Percentiles rank a stretch among this genome's conserved stretches.
These are phyloP conservation scores for Endotrypanum monterogeii DNA, from an alignment of 208 protist species.

Conservation along the genomic window DNA sequence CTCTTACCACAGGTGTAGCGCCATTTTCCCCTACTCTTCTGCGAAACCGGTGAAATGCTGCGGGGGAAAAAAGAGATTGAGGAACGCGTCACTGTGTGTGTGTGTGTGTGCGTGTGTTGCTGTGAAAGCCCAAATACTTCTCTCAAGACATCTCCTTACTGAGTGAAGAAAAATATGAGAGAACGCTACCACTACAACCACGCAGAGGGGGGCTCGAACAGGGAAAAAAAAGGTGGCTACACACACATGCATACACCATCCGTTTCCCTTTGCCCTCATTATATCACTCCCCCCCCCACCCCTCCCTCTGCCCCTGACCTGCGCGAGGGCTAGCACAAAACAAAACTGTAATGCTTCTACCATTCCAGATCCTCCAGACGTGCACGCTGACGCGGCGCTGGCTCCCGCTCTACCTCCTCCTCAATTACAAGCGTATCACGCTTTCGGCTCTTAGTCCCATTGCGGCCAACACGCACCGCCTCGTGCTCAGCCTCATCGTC, in stretches of 20 bases:
- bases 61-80: background rate
- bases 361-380: conserved; percentile 79
- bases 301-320: no score
- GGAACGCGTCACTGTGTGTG: background rate
- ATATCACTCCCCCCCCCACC: background rate
- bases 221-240: background rate
- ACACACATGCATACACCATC: background rate
- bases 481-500: conserved; percentile 65
- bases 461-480: conserved; percentile 22
- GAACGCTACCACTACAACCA: background rate
- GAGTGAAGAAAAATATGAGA: background rate
- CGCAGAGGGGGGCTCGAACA: conserved; percentile 4
- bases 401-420: conserved; percentile 84
- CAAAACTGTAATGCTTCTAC: conserved; percentile 36
- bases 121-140: background rate
- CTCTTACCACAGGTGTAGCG: background rate
- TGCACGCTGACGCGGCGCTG: conserved; percentile 36
- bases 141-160: background rate
- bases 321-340: conserved; percentile 2
- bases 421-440: conserved; percentile 83
- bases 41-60: background rate
- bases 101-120: background rate
- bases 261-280: background rate
- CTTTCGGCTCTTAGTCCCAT: conserved; percentile 29
- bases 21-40: background rate